Conservation (phyloP, 2,329 filamentous ascomycete genomes). For the Helotiales sp. region DNA sequence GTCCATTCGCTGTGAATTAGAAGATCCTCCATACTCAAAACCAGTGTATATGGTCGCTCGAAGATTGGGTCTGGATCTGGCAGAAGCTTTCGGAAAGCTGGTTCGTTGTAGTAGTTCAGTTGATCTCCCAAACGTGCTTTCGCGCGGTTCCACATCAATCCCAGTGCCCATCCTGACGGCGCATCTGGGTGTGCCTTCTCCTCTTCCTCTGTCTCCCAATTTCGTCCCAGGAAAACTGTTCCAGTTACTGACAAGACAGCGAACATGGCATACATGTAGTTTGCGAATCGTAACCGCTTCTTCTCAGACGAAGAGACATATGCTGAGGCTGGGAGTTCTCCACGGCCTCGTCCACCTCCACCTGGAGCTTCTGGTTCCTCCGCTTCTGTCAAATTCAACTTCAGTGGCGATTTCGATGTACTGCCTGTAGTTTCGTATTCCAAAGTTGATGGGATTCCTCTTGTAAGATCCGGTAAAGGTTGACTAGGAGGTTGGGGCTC, state of each 20-base stretch:
- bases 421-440: constrained; percentile 71
- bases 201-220: constrained; percentile 82
- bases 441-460: constrained; percentile 91
- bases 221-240: constrained; percentile 76
- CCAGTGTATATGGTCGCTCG: constrained; percentile 88
- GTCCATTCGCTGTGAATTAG: constrained; percentile 95
- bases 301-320: constrained; percentile 92
- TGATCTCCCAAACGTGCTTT: constrained; percentile 76
- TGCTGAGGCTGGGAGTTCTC: constrained; percentile 74
- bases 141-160: constrained; percentile 80
- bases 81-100: constrained; percentile 90
- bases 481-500: constrained; percentile 58
- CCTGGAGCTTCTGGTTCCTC: constrained; percentile 46
- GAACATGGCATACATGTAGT: constrained; percentile 71
- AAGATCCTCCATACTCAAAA: constrained; percentile 90
- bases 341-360: constrained; percentile 59
- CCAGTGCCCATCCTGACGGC: constrained; percentile 78
- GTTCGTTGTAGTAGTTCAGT: constrained; percentile 93
- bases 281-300: constrained; percentile 76
- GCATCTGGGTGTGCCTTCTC: constrained; percentile 69
- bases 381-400: constrained; percentile 58
- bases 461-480: constrained; percentile 87
- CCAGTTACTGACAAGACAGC: constrained; percentile 57
- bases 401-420: constrained; percentile 46
- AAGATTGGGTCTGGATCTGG: constrained; percentile 80